Conservation (phyloP, 164 flowering plant genomes). For the Umbellularia californica region DNA sequence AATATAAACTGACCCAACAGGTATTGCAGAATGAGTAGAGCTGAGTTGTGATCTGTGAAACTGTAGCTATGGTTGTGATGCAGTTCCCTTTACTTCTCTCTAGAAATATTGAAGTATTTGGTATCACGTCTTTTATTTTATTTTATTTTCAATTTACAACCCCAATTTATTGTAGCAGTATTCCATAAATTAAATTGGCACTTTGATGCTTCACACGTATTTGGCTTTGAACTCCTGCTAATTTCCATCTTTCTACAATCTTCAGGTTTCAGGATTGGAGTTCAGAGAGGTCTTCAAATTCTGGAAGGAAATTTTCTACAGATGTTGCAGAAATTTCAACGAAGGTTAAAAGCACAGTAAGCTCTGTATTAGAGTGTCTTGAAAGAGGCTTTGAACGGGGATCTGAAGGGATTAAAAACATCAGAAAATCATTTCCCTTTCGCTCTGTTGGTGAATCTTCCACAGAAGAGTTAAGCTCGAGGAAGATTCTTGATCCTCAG, state of each 20-base stretch:
- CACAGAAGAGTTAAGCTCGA: conserved; percentile 32
- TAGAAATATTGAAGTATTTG: background rate
- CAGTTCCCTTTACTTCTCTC: background rate
- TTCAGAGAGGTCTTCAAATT: conserved; percentile 32
- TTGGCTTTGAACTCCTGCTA: background rate
- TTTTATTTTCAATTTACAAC: no score
- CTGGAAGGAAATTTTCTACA: conserved; percentile 29
- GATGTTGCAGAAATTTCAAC: conserved; percentile 16
- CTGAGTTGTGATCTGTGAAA: background rate
- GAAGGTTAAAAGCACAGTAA: conserved; percentile 26
- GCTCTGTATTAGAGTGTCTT: conserved; percentile 40
- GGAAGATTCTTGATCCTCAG: conserved; percentile 74
- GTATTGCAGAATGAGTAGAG: background rate
- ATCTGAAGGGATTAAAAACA: conserved; percentile 40
- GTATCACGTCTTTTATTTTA: no score
- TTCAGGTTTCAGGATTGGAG: conserved; percentile 48
- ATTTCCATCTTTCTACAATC: conserved; percentile 1
- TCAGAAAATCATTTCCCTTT: conserved; percentile 33
- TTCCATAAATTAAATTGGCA: background rate
- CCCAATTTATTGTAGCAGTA: background rate
- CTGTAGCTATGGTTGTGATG: background rate
- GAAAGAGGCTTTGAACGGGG: conserved; percentile 40
- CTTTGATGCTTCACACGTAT: background rate
- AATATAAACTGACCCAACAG: background rate
- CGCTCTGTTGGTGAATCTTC: conserved; percentile 22